Evolutionary conservation across 768 basidiomycete genomes (phyloP).

Genomic region (Naganishia kalamii): DNA sequence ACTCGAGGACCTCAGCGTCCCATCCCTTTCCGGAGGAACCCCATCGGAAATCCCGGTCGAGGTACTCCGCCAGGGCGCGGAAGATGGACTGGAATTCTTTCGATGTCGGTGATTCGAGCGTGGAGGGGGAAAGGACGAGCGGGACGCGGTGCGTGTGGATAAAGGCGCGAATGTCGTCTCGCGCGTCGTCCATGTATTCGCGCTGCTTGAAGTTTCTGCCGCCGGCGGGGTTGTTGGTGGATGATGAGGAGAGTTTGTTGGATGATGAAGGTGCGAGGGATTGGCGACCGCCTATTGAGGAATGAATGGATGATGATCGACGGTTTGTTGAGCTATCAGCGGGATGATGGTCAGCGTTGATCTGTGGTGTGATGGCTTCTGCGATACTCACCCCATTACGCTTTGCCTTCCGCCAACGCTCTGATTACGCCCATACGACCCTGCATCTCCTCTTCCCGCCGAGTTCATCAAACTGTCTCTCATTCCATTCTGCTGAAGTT

Average conservation of each 20-base stretch:
- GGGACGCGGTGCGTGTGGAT: slow-evolving; percentile 47
- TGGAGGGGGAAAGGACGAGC: slow-evolving; percentile 55
- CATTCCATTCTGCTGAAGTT: background rate
- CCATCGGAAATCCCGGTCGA: slow-evolving; percentile 52
- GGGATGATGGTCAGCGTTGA: background rate
- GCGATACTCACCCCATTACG: background rate
- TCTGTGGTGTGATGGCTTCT: background rate
- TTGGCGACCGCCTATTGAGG: slow-evolving; percentile 53
- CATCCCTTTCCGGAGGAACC: background rate
- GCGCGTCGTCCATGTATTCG: slow-evolving; percentile 70
- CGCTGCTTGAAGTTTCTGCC: slow-evolving; percentile 56
- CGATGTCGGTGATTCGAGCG: slow-evolving; percentile 68
- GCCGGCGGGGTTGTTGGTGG: background rate
- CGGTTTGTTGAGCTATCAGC: background rate
- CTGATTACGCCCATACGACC: slow-evolving; percentile 47
- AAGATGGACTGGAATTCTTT: slow-evolving; percentile 84
- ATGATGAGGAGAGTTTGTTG: slow-evolving; percentile 48
- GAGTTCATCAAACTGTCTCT: background rate
- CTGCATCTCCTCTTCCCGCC: slow-evolving; percentile 35
- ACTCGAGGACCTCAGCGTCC: slow-evolving; percentile 9
- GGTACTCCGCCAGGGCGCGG: slow-evolving; percentile 61
- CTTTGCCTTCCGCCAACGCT: slow-evolving; percentile 49
- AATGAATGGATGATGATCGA: slow-evolving; percentile 16
- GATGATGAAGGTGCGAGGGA: slow-evolving; percentile 49
- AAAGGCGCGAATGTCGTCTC: slow-evolving; percentile 65